phyloP scores from a whole-genome alignment of 345 rosid genomes.

The Hirschfeldia incana region DNA sequence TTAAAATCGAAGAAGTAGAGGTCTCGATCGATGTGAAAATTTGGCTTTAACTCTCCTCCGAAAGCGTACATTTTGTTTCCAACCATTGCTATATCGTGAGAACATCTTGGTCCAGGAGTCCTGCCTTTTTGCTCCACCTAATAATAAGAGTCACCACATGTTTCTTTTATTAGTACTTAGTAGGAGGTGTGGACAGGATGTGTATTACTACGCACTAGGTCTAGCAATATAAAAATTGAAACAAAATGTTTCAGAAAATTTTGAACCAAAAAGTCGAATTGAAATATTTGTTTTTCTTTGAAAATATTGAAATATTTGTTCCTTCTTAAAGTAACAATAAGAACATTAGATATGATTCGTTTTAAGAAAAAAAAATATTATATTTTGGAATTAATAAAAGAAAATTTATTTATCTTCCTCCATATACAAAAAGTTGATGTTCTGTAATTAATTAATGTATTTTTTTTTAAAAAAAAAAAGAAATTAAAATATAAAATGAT shows the following conservation, averaged over 20 bases:
- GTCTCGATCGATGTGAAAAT: conserved; percentile 17
- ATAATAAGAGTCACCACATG: not conserved
- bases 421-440: no score
- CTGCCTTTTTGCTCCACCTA: conserved; percentile 29
- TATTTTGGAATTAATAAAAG: no score
- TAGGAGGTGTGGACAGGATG: not conserved
- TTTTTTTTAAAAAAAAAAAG: no score
- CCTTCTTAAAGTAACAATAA: no score
- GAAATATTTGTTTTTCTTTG: no score
- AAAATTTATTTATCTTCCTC: no score
- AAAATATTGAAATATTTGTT: no score
- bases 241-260: no score
- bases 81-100: conserved; percentile 29
- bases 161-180: not conserved
- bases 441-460: no score
- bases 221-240: not conserved
- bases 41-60: conserved; percentile 32
- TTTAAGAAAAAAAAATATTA: no score
- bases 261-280: no score
- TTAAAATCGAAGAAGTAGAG: conserved; percentile 30
- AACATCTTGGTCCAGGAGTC: conserved; percentile 28
- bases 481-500: no score
- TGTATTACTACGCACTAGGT: not conserved
- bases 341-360: not conserved
- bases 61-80: conserved; percentile 33